Conservation (phyloP, 1,139 yeast species). For the Magnusiomyces tetraspermus region DNA sequence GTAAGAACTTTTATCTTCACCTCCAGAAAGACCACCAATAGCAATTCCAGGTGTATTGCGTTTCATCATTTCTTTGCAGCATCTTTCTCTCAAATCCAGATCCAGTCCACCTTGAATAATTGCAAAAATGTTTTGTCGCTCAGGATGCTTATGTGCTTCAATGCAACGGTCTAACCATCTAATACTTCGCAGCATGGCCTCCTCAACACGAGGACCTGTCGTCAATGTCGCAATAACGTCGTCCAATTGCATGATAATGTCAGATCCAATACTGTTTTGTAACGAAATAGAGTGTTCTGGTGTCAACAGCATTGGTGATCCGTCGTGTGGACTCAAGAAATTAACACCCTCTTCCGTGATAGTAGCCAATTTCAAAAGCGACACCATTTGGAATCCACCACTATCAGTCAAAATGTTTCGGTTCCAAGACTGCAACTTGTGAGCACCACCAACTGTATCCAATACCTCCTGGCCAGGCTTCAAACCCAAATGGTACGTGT, state of each 20-base stretch:
- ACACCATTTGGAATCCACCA: slow-evolving; percentile 41
- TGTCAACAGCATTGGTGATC: slow-evolving; percentile 38
- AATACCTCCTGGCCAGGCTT: slow-evolving; percentile 38
- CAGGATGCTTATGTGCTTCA: slow-evolving; percentile 37
- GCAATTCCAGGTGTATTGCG: slow-evolving; percentile 42
- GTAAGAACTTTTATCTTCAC: slow-evolving; percentile 36
- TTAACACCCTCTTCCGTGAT: slow-evolving; percentile 40
- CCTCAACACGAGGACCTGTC: slow-evolving; percentile 37
- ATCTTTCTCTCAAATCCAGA: slow-evolving; percentile 31
- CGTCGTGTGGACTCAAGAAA: slow-evolving; percentile 39
- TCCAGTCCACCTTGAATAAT: slow-evolving; percentile 41
- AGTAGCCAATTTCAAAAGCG: slow-evolving; percentile 37
- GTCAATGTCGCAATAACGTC: slow-evolving; percentile 39
- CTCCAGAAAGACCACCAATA: slow-evolving; percentile 40
- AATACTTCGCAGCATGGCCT: slow-evolving; percentile 38
- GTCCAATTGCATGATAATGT: slow-evolving; percentile 40
- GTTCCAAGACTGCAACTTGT: slow-evolving; percentile 36
- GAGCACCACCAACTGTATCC: slow-evolving; percentile 39
- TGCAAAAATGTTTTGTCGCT: slow-evolving; percentile 36
- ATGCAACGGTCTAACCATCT: slow-evolving; percentile 40
- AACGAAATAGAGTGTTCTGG: slow-evolving; percentile 40
- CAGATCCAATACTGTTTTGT: slow-evolving; percentile 39
- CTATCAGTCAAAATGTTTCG: slow-evolving; percentile 37
- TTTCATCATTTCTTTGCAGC: slow-evolving; percentile 37
- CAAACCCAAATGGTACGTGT: slow-evolving; percentile 38